A percentile compares a stretch with the other conserved stretches of the same genome.
Evolutionary conservation across 2,329 filamentous ascomycete genomes (phyloP).

Genomic region (Fusarium chuoi): DNA sequence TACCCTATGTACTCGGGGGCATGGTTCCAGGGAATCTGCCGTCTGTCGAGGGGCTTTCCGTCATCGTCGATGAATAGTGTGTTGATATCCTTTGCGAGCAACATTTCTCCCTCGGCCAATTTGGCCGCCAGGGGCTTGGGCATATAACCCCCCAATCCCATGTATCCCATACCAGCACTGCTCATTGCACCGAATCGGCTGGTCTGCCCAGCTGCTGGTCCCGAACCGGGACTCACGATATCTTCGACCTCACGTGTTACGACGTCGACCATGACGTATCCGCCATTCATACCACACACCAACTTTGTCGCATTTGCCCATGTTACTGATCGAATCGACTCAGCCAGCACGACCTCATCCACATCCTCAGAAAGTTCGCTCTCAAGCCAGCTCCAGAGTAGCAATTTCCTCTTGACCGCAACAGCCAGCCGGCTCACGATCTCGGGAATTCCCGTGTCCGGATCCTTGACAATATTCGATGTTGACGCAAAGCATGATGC

Average conservation of each 20-base stretch:
- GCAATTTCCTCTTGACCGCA: slow-evolving; percentile 87
- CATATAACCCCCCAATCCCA: slow-evolving; percentile 91
- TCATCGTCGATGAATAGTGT: slow-evolving; percentile 89
- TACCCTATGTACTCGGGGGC: slow-evolving; percentile 94
- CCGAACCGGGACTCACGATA: slow-evolving; percentile 79
- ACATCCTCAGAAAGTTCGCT: slow-evolving; percentile 83
- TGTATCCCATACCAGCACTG: slow-evolving; percentile 92
- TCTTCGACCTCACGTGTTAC: slow-evolving; percentile 78
- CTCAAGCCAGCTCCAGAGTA: slow-evolving; percentile 96
- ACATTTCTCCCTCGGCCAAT: slow-evolving; percentile 82
- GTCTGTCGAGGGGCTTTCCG: slow-evolving; percentile 82
- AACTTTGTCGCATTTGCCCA: slow-evolving; percentile 91
- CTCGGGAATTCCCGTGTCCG: slow-evolving; percentile 85
- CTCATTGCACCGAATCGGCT: slow-evolving; percentile 85
- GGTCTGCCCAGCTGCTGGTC: slow-evolving; percentile 71
- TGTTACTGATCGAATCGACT: slow-evolving; percentile 86
- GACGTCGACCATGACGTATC: slow-evolving; percentile 90
- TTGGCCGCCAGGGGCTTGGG: slow-evolving; percentile 89
- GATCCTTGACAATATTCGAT: slow-evolving; percentile 93
- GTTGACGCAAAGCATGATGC: slow-evolving; percentile 92
- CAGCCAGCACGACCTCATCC: slow-evolving; percentile 80
- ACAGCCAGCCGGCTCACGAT: slow-evolving; percentile 94
- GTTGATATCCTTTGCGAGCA: slow-evolving; percentile 98
- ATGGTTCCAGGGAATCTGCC: slow-evolving; percentile 90
- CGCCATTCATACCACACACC: slow-evolving; percentile 89